Conservation (phyloP, 2,329 filamentous ascomycete genomes). For the Fusarium globosum region DNA sequence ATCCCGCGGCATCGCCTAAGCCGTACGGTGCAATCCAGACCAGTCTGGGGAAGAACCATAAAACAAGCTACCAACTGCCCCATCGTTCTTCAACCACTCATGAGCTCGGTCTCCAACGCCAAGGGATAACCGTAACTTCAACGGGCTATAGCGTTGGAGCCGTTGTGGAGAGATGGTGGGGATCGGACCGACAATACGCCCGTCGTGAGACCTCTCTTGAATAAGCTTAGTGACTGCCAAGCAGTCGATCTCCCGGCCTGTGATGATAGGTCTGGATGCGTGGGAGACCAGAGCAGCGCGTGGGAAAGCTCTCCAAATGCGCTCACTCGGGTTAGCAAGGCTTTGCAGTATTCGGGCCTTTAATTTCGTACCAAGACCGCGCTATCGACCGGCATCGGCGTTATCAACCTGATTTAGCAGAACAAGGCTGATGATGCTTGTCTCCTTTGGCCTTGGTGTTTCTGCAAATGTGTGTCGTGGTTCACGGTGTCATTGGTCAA, state of each 20-base stretch:
- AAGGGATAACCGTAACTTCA: not conserved
- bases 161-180: conserved; percentile 17
- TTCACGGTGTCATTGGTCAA: not conserved
- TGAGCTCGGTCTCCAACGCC: not conserved
- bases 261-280: not conserved
- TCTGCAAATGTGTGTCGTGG: not conserved
- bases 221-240: conserved; percentile 25
- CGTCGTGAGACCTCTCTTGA: conserved; percentile 8
- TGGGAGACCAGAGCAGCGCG: not conserved
- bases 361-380: not conserved
- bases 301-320: not conserved
- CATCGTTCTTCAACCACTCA: not conserved
- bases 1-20: conserved; percentile 12
- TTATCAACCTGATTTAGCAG: conserved; percentile 2
- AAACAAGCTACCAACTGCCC: conserved; percentile 26
- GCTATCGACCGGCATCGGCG: conserved; percentile 29
- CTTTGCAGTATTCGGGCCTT: conserved; percentile 27
- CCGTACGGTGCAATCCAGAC: conserved; percentile 14
- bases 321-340: conserved; percentile 1
- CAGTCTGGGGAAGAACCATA: conserved; percentile 37
- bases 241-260: conserved; percentile 21
- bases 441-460: not conserved
- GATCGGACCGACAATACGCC: conserved; percentile 33
- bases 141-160: not conserved
- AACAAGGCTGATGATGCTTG: conserved; percentile 13